These are phyloP conservation scores for Lachancea meyersii DNA, from an alignment of 805 yeast species.

Conservation along the genomic window DNA sequence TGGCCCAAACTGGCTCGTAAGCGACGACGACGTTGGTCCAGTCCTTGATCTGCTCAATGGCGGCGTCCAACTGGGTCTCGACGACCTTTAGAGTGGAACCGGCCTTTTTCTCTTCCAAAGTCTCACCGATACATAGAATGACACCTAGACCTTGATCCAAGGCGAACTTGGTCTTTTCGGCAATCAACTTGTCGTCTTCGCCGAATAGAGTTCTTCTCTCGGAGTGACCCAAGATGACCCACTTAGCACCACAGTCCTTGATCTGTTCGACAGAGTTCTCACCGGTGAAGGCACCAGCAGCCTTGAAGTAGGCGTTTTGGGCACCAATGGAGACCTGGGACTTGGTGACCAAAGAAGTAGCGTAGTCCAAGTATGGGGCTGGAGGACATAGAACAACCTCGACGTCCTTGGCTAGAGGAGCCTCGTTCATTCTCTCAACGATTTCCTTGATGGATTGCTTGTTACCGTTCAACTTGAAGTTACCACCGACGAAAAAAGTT, in stretches of 20 bases:
- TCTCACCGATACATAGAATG: conserved; percentile 96
- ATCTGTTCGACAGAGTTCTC: conserved; percentile 85
- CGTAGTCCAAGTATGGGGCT: conserved; percentile 79
- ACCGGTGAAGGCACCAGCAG: conserved; percentile 96
- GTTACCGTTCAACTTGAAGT: conserved; percentile 98
- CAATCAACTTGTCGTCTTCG: conserved; percentile 86
- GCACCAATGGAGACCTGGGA: conserved; percentile 76
- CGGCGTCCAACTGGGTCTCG: conserved; percentile 87
- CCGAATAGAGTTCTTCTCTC: conserved; percentile 94
- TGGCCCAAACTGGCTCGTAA: conserved; percentile 99
- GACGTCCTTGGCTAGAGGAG: conserved; percentile 67
- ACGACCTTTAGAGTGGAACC: conserved; percentile 81
- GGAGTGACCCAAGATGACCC: conserved; percentile 97
- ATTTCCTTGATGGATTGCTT: conserved; percentile 77
- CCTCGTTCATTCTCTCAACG: conserved; percentile 74
- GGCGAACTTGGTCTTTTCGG: conserved; percentile 92
- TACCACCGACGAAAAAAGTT: conserved; percentile 96
- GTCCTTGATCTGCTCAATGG: conserved; percentile 70
- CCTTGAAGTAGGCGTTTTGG: conserved; percentile 84
- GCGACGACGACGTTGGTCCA: conserved; percentile 93
- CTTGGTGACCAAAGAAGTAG: conserved; percentile 62
- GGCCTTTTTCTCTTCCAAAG: conserved; percentile 88
- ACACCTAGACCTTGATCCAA: conserved; percentile 84
- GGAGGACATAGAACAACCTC: conserved; percentile 97
- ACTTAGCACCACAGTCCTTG: conserved; percentile 84